Evolutionary conservation across 495 filamentous ascomycete genomes (phyloP), one percentile per base, ranked within the genome.

Genomic region (Clavariopsis aquatica): DNA sequence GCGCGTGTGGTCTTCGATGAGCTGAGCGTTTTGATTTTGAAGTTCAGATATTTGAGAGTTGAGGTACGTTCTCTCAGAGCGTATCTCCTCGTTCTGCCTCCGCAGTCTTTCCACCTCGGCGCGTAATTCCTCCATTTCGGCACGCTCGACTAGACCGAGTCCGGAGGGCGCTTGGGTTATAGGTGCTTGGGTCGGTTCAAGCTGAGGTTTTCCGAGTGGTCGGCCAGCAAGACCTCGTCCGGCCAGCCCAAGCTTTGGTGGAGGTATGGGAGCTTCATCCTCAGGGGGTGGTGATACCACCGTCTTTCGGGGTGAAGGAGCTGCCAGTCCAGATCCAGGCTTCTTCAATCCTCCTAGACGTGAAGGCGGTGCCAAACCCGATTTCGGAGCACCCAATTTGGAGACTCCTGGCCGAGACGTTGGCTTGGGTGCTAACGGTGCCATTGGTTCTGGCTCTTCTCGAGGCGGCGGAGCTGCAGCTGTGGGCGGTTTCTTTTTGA

Each of bases 1-100:
- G 53, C 93, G 81, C 1, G 95, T 99, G 71, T 97, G 93, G 69
- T 98, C 94, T 77, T 99, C 95, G 54, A 98, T 98, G 17, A 98
- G 81, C 66, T 96, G 89, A 17, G 95, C 94, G 69, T 99, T 98
- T 71, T 96, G 89, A 66, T 96, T 92, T 74, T 93, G 91, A 1
- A 97, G 81, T 72, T 97, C 93, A 55, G 89, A 87, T 49, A 97
- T 84, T 64, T 93, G 89, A 0, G 89, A 92, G 45, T 81, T 82
- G 10, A 93, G 79, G 63, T 84, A 89, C 19, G 85, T 81, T 46
- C 89, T 86, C 45, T 95, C 90, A 26, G 86, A 79, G 19, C 89
- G 86, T 53, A 91, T 77, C 19, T 97, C 92, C 47, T 94, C 89
- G 41, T 84, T 81, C 53, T 85, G 82, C 62, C 85, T 85, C 12